These are phyloP conservation scores for Abortiporus biennis DNA, from an alignment of 1,284 basidiomycete species.

Conservation along the genomic window DNA sequence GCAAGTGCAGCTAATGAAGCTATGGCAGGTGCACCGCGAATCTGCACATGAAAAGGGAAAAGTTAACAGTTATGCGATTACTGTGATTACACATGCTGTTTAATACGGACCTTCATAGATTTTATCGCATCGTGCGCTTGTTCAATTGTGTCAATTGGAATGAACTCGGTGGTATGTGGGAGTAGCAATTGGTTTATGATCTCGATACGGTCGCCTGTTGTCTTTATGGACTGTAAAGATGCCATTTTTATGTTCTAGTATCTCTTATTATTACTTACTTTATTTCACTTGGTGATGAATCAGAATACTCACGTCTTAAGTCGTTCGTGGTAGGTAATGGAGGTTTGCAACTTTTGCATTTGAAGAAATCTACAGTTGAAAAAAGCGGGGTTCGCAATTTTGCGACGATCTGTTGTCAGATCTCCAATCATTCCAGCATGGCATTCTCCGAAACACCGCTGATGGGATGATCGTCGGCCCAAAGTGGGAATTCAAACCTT, in stretches of 20 bases:
- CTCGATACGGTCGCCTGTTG: slow-evolving; percentile 61
- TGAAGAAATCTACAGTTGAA: too few species aligned
- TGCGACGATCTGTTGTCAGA: too few species aligned
- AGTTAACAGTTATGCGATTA: too few species aligned
- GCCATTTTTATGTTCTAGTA: not conserved
- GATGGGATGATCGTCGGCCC: too few species aligned
- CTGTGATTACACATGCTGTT: not conserved
- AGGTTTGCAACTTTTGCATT: too few species aligned
- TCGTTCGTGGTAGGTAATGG: too few species aligned
- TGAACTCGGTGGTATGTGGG: slow-evolving; percentile 74
- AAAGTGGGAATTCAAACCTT: too few species aligned
- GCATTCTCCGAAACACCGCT: too few species aligned
- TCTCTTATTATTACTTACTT: not conserved
- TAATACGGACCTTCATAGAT: slow-evolving; percentile 70
- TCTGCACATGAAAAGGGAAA: slow-evolving; percentile 41
- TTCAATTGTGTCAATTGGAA: slow-evolving; percentile 66
- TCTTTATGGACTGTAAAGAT: slow-evolving; percentile 55
- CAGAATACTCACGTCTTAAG: too few species aligned
- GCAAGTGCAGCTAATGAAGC: slow-evolving; percentile 84
- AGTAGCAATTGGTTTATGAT: slow-evolving; percentile 84
- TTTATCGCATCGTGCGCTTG: slow-evolving; percentile 90
- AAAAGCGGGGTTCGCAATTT: too few species aligned
- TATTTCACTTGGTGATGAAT: too few species aligned
- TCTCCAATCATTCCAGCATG: too few species aligned
- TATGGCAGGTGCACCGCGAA: slow-evolving; percentile 92